phyloP scores from a whole-genome alignment of 495 filamentous ascomycete genomes.

The Margaritispora aquatica region DNA sequence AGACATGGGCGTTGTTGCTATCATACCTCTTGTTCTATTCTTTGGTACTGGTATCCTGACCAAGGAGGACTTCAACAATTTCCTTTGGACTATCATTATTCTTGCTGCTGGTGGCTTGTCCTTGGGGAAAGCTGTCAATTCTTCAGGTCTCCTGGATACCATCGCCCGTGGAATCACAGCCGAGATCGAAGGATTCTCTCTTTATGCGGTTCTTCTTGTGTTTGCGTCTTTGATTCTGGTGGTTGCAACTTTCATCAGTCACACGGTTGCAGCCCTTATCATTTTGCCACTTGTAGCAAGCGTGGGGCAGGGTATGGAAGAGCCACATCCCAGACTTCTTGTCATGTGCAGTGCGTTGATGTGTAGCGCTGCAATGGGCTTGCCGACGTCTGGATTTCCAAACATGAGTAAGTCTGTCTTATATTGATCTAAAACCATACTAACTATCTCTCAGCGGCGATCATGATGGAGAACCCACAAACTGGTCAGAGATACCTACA shows the following conservation, averaged over 20 bases:
- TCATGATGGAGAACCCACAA: conserved; percentile 96
- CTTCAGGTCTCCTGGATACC: conserved; percentile 86
- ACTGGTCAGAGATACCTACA: conserved; percentile 87
- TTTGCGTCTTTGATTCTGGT: conserved; percentile 84
- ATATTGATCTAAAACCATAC: background rate
- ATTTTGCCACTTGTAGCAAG: conserved; percentile 84
- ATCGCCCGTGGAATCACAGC: conserved; percentile 71
- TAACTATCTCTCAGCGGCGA: conserved; percentile 59
- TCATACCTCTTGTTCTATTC: conserved; percentile 92
- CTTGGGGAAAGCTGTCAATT: conserved; percentile 90
- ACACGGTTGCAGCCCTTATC: conserved; percentile 94
- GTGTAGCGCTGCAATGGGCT: conserved; percentile 71
- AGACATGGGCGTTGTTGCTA: conserved; percentile 97
- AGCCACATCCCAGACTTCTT: conserved; percentile 89
- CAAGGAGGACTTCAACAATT: conserved; percentile 99
- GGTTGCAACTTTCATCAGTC: conserved; percentile 95
- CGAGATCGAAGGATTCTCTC: conserved; percentile 66
- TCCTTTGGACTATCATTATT: conserved; percentile 99
- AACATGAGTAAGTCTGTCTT: conserved; percentile 90
- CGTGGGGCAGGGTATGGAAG: conserved; percentile 75
- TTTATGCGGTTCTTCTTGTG: conserved; percentile 83
- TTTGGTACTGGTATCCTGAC: conserved; percentile 96
- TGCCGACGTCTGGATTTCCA: conserved; percentile 94
- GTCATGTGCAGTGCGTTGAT: conserved; percentile 74
- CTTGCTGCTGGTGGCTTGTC: conserved; percentile 90